Percentiles rank a stretch among this genome's conserved stretches.
phyloP scores from a whole-genome alignment of 2,329 filamentous ascomycete species.

The Colletotrichum coccodes region DNA sequence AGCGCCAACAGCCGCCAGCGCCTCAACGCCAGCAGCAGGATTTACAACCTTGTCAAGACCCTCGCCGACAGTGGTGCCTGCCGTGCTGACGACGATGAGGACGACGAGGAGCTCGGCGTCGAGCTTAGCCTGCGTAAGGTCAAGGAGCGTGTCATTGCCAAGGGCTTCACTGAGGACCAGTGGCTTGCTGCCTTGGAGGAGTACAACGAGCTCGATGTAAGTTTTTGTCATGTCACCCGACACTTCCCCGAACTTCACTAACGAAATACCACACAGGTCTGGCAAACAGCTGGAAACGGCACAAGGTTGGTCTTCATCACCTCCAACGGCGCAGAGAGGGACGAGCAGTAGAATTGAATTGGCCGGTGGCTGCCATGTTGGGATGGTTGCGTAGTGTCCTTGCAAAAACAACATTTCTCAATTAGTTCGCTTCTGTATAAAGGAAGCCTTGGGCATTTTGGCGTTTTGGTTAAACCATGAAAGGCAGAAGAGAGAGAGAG shows the following conservation, averaged over 20 bases:
- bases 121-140: slow-evolving; percentile 91
- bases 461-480: slow-evolving; percentile 11
- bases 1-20: slow-evolving; percentile 67
- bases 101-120: slow-evolving; percentile 60
- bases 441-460: neutral
- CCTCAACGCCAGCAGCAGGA: slow-evolving; percentile 85
- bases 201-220: slow-evolving; percentile 89
- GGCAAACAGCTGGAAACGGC: slow-evolving; percentile 80
- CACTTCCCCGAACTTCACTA: slow-evolving; percentile 41
- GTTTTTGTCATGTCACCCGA: slow-evolving; percentile 49
- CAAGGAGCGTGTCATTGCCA: slow-evolving; percentile 90
- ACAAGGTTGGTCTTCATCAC: slow-evolving; percentile 78
- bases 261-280: slow-evolving; percentile 65
- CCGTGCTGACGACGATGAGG: slow-evolving; percentile 75
- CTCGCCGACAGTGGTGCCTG: slow-evolving; percentile 90
- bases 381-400: slow-evolving; percentile 10
- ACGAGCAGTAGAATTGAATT: slow-evolving; percentile 6
- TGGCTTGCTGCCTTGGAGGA: slow-evolving; percentile 88
- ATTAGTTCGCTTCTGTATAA: slow-evolving; percentile 6
- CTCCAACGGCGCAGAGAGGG: slow-evolving; percentile 28
- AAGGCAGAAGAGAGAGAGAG: neutral
- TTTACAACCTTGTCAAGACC: slow-evolving; percentile 92
- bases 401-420: neutral
- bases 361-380: neutral
- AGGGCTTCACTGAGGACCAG: slow-evolving; percentile 96